Base-by-base conservation (phyloP, 2,329 filamentous ascomycete genomes). In the Dendryphion nanum region DNA sequence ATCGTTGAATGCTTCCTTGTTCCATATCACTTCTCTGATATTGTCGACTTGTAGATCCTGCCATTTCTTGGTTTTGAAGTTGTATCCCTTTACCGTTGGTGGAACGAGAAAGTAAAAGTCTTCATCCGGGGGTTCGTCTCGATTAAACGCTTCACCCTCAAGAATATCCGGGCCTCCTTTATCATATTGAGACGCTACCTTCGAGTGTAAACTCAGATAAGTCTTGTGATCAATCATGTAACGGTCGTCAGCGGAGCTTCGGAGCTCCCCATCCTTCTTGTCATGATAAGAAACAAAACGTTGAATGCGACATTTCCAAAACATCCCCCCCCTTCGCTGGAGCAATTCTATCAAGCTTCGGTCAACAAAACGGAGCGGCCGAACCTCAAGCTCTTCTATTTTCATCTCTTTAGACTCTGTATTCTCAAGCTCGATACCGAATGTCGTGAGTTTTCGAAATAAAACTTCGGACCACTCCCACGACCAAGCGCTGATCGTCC, bases 141-240 rank as follows among this genome's bases (percentile, higher is more conserved):
- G n/a, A n/a, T n/a, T n/a, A n/a, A n/a, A n/a, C n/a, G n/a, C n/a
- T 37, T 12, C 8, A 17, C 36, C 33, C n/a, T n/a, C n/a, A n/a
- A n/a, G n/a, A n/a, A n/a, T n/a, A 47, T 28, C 19, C 39, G 29
- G 2, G 31, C 24, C 33, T 30, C 10, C n/a, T 23, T 35, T 12
- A 44, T 35, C 13, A 19, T 28, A 13, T 43, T 33, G 2, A 24
- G 24, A 19, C 30, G 30, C 26, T 26, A 40, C 43, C 4, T 18
- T 18, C 5, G 44, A 35, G 29, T 47, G 41, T 5, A 47, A 32
- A 14, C 20, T 44, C 4, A 35, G 38, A 19, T 40, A 47, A 1
- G 44, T 47, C 12, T 38, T 23, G 18, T 35, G 36, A 26, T 47
- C 44, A 19, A 44, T 33, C 41, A 47, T 44, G 18, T 38, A 47